These are phyloP conservation scores for Ustilago tritici DNA, from an alignment of 1,284 basidiomycete species.

Conservation along the genomic window DNA sequence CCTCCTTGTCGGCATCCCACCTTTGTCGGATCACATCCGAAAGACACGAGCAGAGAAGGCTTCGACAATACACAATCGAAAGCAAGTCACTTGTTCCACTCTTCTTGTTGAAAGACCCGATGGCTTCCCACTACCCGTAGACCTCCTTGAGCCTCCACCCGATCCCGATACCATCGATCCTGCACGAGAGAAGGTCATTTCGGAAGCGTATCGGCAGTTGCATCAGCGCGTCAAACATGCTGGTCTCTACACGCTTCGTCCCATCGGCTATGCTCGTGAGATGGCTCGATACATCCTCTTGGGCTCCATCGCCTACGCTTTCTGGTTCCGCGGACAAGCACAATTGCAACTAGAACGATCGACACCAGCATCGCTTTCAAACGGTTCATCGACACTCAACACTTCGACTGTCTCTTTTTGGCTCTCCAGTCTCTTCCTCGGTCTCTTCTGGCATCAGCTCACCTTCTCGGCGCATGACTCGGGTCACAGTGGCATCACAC, in stretches of 20 bases:
- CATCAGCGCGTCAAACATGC: conserved; percentile 81
- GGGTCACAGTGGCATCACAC: conserved; percentile 92
- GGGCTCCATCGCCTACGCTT: conserved; percentile 75
- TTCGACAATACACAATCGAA: neutral
- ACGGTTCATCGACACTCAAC: neutral
- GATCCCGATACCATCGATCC: conserved; percentile 72
- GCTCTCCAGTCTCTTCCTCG: conserved; percentile 82
- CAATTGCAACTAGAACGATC: conserved; percentile 15
- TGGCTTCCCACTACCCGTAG: conserved; percentile 62
- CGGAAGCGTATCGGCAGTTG: conserved; percentile 82
- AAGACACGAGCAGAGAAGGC: neutral
- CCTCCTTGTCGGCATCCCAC: conserved; percentile 3
- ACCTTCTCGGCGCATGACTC: conserved; percentile 93
- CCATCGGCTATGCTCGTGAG: conserved; percentile 91
- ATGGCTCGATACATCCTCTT: conserved; percentile 81
- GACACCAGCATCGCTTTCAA: neutral
- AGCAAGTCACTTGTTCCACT: neutral
- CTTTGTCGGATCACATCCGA: neutral
- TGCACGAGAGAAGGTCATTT: conserved; percentile 78
- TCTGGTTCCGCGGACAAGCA: conserved; percentile 71
- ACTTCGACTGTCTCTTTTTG: conserved; percentile 71
- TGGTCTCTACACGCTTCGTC: conserved; percentile 86
- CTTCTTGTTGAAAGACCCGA: conserved; percentile 38
- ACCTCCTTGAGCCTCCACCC: conserved; percentile 67
- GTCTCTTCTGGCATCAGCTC: conserved; percentile 93